A percentile compares a stretch with the other conserved stretches of the same genome.
phyloP scores from a whole-genome alignment of 805 yeast species.

The Lipomyces sp. region DNA sequence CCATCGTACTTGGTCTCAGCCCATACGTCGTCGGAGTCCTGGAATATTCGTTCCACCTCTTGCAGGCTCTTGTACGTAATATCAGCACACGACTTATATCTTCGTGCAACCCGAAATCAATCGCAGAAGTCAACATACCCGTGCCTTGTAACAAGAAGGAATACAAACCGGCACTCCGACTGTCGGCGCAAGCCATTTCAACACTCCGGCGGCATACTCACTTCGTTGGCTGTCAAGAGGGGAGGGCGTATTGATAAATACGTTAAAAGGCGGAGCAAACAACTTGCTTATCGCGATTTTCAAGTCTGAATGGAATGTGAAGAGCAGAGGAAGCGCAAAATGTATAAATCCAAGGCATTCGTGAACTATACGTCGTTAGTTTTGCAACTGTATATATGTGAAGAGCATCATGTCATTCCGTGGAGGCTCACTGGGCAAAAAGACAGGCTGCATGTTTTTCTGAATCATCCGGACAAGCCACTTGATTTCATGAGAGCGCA shows the following conservation, averaged over 20 bases:
- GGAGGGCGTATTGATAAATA: neutral
- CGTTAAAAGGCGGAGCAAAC: constrained; percentile 6
- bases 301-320: constrained; percentile 4
- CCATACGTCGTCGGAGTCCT: neutral
- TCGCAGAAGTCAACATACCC: neutral
- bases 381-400: neutral
- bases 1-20: constrained; percentile 25
- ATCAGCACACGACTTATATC: neutral
- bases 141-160: constrained; percentile 15
- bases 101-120: neutral
- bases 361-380: neutral
- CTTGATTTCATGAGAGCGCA: constrained; percentile 13
- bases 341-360: constrained; percentile 5
- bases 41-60: neutral
- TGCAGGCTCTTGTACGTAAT: neutral
- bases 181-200: constrained; percentile 9
- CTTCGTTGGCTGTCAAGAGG: neutral
- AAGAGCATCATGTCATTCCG: no score
- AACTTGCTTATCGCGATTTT: neutral
- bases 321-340: constrained; percentile 13
- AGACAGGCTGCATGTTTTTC: constrained; percentile 14
- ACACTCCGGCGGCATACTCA: constrained; percentile 1
- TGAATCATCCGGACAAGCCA: constrained; percentile 18
- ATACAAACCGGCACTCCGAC: constrained; percentile 13
- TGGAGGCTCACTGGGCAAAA: constrained; percentile 9